A percentile compares a stretch with the other conserved stretches of the same genome.
Conservation (phyloP, 2,329 filamentous ascomycete genomes). For the Myriosclerotinia curreyana region DNA sequence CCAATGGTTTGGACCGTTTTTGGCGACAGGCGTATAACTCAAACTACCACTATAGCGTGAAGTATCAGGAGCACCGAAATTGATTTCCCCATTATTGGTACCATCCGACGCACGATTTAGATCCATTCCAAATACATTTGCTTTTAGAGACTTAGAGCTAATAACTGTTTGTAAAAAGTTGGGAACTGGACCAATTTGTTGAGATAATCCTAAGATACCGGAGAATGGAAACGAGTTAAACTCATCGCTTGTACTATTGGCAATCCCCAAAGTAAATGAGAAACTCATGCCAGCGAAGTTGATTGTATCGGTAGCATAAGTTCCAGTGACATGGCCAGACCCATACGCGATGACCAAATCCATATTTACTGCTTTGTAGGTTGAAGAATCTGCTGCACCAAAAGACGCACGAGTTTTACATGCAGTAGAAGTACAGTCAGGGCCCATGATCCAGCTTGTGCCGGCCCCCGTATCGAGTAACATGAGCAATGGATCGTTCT, state of each 20-base stretch:
- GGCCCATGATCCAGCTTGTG: slow-evolving; percentile 81
- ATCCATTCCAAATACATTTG: slow-evolving; percentile 69
- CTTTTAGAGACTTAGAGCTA: slow-evolving; percentile 52
- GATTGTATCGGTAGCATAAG: slow-evolving; percentile 63
- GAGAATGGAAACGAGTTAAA: slow-evolving; percentile 81
- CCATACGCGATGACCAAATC: slow-evolving; percentile 72
- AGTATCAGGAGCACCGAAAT: slow-evolving; percentile 68
- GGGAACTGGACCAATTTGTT: slow-evolving; percentile 53
- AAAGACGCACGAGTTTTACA: slow-evolving; percentile 71
- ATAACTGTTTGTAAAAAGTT: slow-evolving; percentile 66
- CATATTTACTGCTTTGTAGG: slow-evolving; percentile 52
- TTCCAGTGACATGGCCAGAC: slow-evolving; percentile 68
- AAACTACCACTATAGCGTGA: slow-evolving; percentile 67
- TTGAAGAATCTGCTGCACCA: slow-evolving; percentile 61
- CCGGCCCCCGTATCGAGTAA: slow-evolving; percentile 64
- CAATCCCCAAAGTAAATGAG: slow-evolving; percentile 68
- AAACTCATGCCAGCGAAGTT: slow-evolving; percentile 63
- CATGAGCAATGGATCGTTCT: slow-evolving; percentile 55
- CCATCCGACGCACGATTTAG: slow-evolving; percentile 66
- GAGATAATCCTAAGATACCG: slow-evolving; percentile 78
- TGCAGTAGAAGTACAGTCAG: slow-evolving; percentile 61
- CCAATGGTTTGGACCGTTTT: slow-evolving; percentile 59
- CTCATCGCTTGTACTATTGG: slow-evolving; percentile 66
- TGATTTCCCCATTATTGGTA: slow-evolving; percentile 69
- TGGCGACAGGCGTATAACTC: slow-evolving; percentile 57